Evolutionary conservation across 1,284 basidiomycete genomes (phyloP), one percentile per base, ranked within the genome.

Genomic region (Rhizoctonia solani): DNA sequence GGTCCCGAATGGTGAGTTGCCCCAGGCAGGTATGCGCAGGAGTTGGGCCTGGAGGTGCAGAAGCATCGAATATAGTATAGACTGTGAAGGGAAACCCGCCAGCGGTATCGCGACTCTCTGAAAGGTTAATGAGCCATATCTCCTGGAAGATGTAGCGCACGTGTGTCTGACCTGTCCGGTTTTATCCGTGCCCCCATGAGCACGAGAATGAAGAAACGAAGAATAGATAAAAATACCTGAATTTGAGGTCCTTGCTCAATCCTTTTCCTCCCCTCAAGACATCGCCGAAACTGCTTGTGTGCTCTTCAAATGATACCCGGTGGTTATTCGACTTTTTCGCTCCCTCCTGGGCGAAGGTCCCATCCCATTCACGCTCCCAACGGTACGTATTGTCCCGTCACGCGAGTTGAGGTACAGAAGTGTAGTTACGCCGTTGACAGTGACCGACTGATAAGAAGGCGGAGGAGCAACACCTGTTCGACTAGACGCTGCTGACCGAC

Each of bases 391-490:
- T 19, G 59, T 52, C 23, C 47, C 59, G 25, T 52, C 59, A 23
- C 39, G 59, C 25, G 59, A 52, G 59, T 52, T 52, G 59, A 63
- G 46, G 16, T 63, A 29, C 6, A 50, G 19, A 27, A 63, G 59
- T 8, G 59, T 47, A 27, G 59, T 63, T 30, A 41, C 37, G 30
- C 59, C 47, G 30, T 52, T 39, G 21, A 63, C 47, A 23, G 59
- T 63, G 30, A 63, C 59, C 42, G 59, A 39, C 47, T 63, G 59
- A n/a, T 52, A 63, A 13, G 59, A 63, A 23, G 59, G 59, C 14
- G 59, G 59, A 9, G 59, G 59, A 13, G 59, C 59, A 5, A 47
- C 37, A 14, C 47, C 47, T 5, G 56, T 21, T 13, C 59, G 29
- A 21, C 23, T 63, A 3, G 59, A 63, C 1, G 59, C 59, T 19